These are phyloP conservation scores for Marasmius fiardii DNA, from an alignment of 1,284 basidiomycete species.

Conservation along the genomic window DNA sequence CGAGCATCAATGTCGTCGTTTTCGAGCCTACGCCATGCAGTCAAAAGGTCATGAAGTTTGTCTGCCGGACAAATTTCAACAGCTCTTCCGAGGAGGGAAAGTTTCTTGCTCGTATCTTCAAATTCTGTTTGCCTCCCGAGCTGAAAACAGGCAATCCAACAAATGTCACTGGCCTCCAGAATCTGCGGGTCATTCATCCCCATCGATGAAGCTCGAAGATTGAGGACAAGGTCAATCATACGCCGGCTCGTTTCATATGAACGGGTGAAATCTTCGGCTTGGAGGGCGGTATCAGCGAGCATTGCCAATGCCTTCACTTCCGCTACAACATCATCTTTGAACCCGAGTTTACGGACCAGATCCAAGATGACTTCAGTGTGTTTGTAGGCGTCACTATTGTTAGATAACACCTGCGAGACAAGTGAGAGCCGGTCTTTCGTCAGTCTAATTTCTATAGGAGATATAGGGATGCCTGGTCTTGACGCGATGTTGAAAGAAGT, in stretches of 20 bases:
- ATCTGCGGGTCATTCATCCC: constrained; percentile 42
- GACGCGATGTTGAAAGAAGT: constrained; percentile 80
- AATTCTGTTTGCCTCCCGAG: constrained; percentile 81
- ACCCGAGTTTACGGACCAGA: constrained; percentile 84
- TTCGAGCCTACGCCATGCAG: constrained; percentile 69
- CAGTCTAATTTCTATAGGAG: constrained; percentile 88
- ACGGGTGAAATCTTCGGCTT: constrained; percentile 71
- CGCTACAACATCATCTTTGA: constrained; percentile 62
- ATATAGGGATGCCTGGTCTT: constrained; percentile 70
- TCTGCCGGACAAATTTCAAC: constrained; percentile 86
- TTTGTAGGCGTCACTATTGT: constrained; percentile 81
- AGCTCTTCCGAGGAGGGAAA: constrained; percentile 76
- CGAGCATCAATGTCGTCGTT: constrained; percentile 56
- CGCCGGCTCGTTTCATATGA: constrained; percentile 70
- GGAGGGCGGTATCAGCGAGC: constrained; percentile 82
- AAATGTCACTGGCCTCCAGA: constrained; percentile 71
- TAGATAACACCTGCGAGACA: constrained; percentile 77
- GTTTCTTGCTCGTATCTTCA: constrained; percentile 60
- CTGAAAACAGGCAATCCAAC: constrained; percentile 85
- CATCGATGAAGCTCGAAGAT: constrained; percentile 35
- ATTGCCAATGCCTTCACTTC: constrained; percentile 83
- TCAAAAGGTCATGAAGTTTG: constrained; percentile 68
- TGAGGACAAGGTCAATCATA: constrained; percentile 66
- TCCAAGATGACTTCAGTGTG: constrained; percentile 89
- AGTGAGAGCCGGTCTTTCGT: constrained; percentile 83